Percentiles rank a stretch among this genome's conserved stretches.
These are phyloP conservation scores for Fusarium bactridioides DNA, from an alignment of 2,329 filamentous ascomycete species.

Conservation along the genomic window DNA sequence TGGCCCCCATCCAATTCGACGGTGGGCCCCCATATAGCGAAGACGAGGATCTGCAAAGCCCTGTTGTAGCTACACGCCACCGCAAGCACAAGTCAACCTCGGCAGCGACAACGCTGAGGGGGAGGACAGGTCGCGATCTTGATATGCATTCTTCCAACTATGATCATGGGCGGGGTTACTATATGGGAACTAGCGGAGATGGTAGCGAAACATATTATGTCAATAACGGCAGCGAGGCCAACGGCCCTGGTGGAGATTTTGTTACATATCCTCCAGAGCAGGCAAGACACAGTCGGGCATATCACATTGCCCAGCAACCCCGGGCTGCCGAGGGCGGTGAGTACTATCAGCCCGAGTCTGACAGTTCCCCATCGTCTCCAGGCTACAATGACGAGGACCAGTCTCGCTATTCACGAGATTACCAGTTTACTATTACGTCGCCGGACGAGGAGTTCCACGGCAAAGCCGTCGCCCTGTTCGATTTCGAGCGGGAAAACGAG, in stretches of 20 bases:
- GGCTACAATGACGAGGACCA: slow-evolving; percentile 69
- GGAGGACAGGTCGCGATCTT: slow-evolving; percentile 57
- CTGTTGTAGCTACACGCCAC: slow-evolving; percentile 84
- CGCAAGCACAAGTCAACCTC: slow-evolving; percentile 82
- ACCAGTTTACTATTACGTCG: slow-evolving; percentile 93
- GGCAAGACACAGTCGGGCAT: slow-evolving; percentile 63
- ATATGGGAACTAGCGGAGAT: slow-evolving; percentile 72
- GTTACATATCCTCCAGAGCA: slow-evolving; percentile 78
- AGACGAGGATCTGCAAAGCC: slow-evolving; percentile 93
- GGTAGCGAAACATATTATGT: slow-evolving; percentile 79
- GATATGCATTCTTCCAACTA: slow-evolving; percentile 58
- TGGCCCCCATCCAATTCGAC: slow-evolving; percentile 83
- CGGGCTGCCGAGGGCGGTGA: slow-evolving; percentile 59
- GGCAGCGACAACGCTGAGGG: slow-evolving; percentile 53
- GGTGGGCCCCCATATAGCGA: slow-evolving; percentile 94
- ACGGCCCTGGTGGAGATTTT: slow-evolving; percentile 81
- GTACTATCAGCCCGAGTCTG: slow-evolving; percentile 62
- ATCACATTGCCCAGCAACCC: slow-evolving; percentile 53
- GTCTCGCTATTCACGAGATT: slow-evolving; percentile 87
- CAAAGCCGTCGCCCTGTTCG: slow-evolving; percentile 93
- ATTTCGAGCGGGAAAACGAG: slow-evolving; percentile 94
- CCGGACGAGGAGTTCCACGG: slow-evolving; percentile 98
- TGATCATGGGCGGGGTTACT: slow-evolving; percentile 71
- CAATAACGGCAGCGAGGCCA: slow-evolving; percentile 72
- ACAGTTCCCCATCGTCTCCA: slow-evolving; percentile 67